Evolutionary conservation across 805 yeast genomes (phyloP).

Genomic region (Lipomyces sp.): DNA sequence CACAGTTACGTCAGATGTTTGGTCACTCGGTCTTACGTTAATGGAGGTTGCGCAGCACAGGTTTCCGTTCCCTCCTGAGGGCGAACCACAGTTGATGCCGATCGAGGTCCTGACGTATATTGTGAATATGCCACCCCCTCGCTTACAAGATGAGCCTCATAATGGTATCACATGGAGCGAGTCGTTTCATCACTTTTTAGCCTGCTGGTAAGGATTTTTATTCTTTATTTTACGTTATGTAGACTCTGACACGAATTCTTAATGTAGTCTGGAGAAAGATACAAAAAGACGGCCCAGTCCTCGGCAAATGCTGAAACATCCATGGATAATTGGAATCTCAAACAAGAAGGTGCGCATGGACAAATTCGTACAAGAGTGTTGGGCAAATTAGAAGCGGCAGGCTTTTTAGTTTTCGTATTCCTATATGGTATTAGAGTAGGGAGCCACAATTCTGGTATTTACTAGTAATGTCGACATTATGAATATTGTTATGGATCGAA

Average conservation of each 20-base stretch:
- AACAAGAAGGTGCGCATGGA: conserved; percentile 80
- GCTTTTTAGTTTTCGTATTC: neutral
- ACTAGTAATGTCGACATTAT: neutral
- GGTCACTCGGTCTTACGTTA: conserved; percentile 93
- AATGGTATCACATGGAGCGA: conserved; percentile 80
- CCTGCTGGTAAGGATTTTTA: conserved; percentile 50
- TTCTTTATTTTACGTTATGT: neutral
- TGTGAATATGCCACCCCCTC: conserved; percentile 76
- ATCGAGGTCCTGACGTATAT: conserved; percentile 84
- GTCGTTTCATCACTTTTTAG: conserved; percentile 80
- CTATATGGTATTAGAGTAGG: neutral
- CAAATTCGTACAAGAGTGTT: conserved; percentile 69
- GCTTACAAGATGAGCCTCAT: conserved; percentile 73
- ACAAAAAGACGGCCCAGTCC: conserved; percentile 86
- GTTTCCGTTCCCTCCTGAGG: conserved; percentile 72
- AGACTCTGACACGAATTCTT: neutral
- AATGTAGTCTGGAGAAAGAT: conserved; percentile 63
- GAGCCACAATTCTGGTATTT: neutral
- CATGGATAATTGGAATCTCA: conserved; percentile 78
- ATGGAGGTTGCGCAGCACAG: conserved; percentile 92
- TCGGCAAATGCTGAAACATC: conserved; percentile 88
- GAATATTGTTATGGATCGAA: neutral
- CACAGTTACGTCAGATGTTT: conserved; percentile 92
- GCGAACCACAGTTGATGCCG: conserved; percentile 70
- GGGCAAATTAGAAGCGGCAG: conserved; percentile 23